Evolutionary conservation across 2,329 filamentous ascomycete species (phyloP).

Genomic region (Pseudogymnoascus sp.): DNA sequence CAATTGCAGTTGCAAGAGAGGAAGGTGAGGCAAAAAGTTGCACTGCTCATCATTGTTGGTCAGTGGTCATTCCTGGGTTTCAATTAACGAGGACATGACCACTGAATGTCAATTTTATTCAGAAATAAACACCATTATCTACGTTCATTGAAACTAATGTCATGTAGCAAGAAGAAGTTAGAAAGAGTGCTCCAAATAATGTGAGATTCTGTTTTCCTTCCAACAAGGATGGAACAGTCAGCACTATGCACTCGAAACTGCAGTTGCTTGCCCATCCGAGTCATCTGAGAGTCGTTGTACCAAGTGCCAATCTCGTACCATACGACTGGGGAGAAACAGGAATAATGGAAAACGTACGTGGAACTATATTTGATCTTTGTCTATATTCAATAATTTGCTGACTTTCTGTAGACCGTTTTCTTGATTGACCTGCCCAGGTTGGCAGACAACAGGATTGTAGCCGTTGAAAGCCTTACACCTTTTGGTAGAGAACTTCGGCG

Average conservation of each 20-base stretch:
- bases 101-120: not conserved
- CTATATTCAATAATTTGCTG: conserved; percentile 11
- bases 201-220: conserved; percentile 72
- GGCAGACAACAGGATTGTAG: conserved; percentile 19
- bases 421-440: conserved; percentile 77
- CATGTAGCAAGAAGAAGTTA: conserved; percentile 43
- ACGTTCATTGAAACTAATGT: conserved; percentile 12
- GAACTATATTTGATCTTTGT: conserved; percentile 1
- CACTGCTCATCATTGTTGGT: not conserved
- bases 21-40: conserved; percentile 29
- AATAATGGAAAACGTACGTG: conserved; percentile 71
- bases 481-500: conserved; percentile 66
- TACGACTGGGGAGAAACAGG: conserved; percentile 81
- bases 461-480: conserved; percentile 29
- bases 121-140: not conserved
- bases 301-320: conserved; percentile 76
- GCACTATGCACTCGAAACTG: conserved; percentile 88
- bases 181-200: conserved; percentile 41
- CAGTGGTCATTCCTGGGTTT: too few species aligned
- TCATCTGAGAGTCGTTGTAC: conserved; percentile 73
- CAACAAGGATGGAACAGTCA: conserved; percentile 59
- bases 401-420: conserved; percentile 58
- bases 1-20: conserved; percentile 24
- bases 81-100: not conserved
- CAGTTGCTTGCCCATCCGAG: conserved; percentile 74